These are phyloP conservation scores for Meyerozyma carpophila DNA, from an alignment of 1,139 yeast genomes.

Conservation along the genomic window DNA sequence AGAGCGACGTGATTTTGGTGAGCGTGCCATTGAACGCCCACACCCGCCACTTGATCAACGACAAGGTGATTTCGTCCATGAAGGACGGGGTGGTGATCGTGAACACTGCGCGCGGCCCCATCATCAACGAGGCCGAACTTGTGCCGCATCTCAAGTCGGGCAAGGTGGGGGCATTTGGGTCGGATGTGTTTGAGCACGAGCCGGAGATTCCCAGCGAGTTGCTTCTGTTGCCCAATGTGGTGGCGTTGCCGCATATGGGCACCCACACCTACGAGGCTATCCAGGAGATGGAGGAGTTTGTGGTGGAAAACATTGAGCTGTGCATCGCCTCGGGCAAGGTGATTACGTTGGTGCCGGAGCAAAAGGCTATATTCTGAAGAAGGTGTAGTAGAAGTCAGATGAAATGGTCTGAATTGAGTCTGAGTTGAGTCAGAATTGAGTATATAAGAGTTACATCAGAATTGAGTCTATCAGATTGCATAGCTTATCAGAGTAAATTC, in stretches of 20 bases:
- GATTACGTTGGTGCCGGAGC: slow-evolving; percentile 64
- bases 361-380: slow-evolving; percentile 15
- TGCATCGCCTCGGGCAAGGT: slow-evolving; percentile 56
- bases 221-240: slow-evolving; percentile 49
- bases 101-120: slow-evolving; percentile 72
- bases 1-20: slow-evolving; percentile 55
- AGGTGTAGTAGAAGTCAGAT: no score
- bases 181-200: slow-evolving; percentile 83
- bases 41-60: slow-evolving; percentile 57
- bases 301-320: slow-evolving; percentile 39
- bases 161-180: slow-evolving; percentile 66
- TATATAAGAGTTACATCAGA: no score
- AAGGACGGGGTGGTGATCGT: slow-evolving; percentile 61
- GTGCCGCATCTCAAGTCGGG: slow-evolving; percentile 61
- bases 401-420: no score
- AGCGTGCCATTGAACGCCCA: slow-evolving; percentile 57
- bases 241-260: slow-evolving; percentile 79
- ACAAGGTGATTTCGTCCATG: slow-evolving; percentile 48
- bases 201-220: slow-evolving; percentile 64
- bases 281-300: slow-evolving; percentile 52
- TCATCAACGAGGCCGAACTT: slow-evolving; percentile 63
- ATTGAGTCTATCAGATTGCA: no score
- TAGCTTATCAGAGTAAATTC: no score
- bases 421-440: background rate
- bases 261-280: slow-evolving; percentile 63